Base-by-base conservation (phyloP, 805 yeast species). In the Deakozyma indianensis region DNA sequence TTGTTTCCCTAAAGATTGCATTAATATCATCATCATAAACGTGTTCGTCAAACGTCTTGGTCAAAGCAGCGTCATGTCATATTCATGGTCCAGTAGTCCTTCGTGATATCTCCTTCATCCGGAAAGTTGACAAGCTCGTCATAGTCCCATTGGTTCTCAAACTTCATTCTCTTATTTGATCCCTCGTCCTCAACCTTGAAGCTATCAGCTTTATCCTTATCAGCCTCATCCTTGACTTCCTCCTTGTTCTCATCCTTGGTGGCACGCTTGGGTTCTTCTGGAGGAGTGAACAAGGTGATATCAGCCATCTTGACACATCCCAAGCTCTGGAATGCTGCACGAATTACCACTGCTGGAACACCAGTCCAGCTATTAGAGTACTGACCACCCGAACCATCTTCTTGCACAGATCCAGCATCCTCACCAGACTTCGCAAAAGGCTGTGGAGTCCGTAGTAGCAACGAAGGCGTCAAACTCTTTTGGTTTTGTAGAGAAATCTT, bases 251-350 rank as follows among this genome's bases (percentile, higher is more conserved):
- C 38, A 9, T 43, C 41, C 40, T 43, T 28, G 43, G 41, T 28
- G 9, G 27, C 43, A 24, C 43, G 45, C 23, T 32, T 35, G 42
- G 45, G 40, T 23, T 55, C 61, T 25, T 51, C 55, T 3, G 59
- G 59, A 14, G 60, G 59, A 3, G 60, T 54, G 20, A 56, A 48
- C 27, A 58, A 51, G 45, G 56, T 56, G 21, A 58, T 49, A 23
- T 54, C 56, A 7, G 53, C 49, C 35, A 54, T 46, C 45, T 52
- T 57, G 46, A 59, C 56, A 7, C 58, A 43, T 14, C 52, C 60
- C 18, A 62, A 52, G 27, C 59, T 56, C 43, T 50, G 54, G 52
- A 63, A 60, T 14, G 65, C 62, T 2, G 57, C 53, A 16, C 61
- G 55, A 23, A 63, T 50, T 25, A 60, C 62, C 9, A 56, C 52